Evolutionary conservation across 1,284 basidiomycete species (phyloP), one percentile per base, ranked within the genome.

Genomic region (Heterobasidion annosum): DNA sequence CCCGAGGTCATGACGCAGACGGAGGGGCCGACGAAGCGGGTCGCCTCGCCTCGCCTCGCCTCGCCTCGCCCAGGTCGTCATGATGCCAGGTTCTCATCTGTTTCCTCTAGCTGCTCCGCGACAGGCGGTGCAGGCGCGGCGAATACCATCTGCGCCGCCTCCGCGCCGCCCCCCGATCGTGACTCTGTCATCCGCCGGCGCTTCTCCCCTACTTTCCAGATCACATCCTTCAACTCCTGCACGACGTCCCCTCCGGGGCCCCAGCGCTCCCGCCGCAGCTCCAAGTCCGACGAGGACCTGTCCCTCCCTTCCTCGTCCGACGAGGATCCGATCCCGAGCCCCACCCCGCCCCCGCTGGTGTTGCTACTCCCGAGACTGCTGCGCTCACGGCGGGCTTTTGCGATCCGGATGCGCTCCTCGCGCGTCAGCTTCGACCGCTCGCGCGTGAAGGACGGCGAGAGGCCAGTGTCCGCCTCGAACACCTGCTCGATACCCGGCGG

Each of bases 181-280:
- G 25, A 25, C 19, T 68, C 64, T 56, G 65, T 67, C 74, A 84
- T 73, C 66, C 73, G 76, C 58, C 84, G 69, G 63, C 82, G 72
- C 64, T 75, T 73, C 68, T 90, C 84, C 19, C 85, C 78, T 6
- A 91, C 88, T 63, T 88, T 84, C 82, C 84, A 88, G 34, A 91
- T 91, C 13, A 91, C 88, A 62, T 88, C 86, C 67, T 86, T 88
- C 60, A 91, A 70, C 68, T 91, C 88, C 63, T 88, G 82, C 8
- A 91, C 87, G 37, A 91, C 87, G 57, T 91, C 88, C 1, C 81
- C 83, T 10, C 82, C 80, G 9, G 86, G 88, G 0, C 85, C 87
- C 83, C 84, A 86, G 52, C 71, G 70, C 63, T 80, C 79, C 34
- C 32, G 7, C 9, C 50, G 3, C 44, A 48, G 52, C 40, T 59